phyloP scores from a whole-genome alignment of 2,329 filamentous ascomycete species.

The Monilinia vaccinii-corymbosi region DNA sequence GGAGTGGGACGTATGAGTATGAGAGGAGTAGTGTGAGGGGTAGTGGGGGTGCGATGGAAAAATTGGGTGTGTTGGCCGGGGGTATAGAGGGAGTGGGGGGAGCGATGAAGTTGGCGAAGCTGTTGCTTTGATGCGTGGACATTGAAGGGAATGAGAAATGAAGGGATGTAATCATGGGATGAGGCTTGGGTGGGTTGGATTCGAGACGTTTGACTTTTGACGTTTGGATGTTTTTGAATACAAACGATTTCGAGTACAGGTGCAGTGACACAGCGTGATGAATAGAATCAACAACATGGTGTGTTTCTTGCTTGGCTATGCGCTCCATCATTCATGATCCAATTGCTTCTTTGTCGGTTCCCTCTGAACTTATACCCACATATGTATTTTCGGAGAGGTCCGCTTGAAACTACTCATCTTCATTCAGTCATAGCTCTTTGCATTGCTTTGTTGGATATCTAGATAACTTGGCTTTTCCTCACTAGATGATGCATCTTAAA shows the following conservation, averaged over 20 bases:
- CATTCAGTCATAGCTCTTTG: background rate
- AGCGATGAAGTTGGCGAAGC: slow-evolving; percentile 27
- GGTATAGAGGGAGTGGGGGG: slow-evolving; percentile 25
- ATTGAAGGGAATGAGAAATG: background rate
- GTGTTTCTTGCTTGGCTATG: too few species aligned
- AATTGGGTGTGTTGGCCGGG: slow-evolving; percentile 16
- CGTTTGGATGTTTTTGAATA: background rate
- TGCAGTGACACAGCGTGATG: background rate
- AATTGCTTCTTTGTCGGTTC: too few species aligned
- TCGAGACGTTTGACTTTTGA: background rate
- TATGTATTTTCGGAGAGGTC: too few species aligned
- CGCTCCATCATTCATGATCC: too few species aligned
- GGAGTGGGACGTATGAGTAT: slow-evolving; percentile 6
- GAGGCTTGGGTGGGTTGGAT: background rate
- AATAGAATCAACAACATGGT: background rate
- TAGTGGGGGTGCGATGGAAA: slow-evolving; percentile 16
- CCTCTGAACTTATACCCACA: too few species aligned
- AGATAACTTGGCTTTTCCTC: background rate
- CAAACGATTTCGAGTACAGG: background rate
- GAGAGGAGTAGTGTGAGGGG: slow-evolving; percentile 19
- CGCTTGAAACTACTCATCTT: too few species aligned
- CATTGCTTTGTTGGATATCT: background rate
- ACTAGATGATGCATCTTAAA: background rate
- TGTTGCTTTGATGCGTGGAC: slow-evolving; percentile 26
- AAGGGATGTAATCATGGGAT: background rate